A percentile compares a stretch with the other conserved stretches of the same genome.
phyloP scores from a whole-genome alignment of 495 filamentous ascomycete species.

The Aspergillus saccharolyticus region DNA sequence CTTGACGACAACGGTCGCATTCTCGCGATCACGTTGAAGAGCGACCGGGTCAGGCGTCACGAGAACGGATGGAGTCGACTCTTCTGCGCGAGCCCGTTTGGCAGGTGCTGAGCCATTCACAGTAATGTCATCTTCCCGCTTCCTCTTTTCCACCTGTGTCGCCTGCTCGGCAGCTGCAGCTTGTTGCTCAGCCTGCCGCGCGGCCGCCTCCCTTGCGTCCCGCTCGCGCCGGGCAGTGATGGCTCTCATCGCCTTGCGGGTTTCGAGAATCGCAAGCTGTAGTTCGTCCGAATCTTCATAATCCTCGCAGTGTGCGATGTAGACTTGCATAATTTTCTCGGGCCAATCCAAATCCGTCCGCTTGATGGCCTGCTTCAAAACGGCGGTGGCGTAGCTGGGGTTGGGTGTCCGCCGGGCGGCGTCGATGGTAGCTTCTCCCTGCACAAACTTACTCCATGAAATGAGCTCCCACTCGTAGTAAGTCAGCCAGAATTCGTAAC shows the following conservation, averaged over 20 bases:
- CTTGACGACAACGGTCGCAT: conserved; percentile 75
- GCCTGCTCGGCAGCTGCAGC: conserved; percentile 25
- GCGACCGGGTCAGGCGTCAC: conserved; percentile 30
- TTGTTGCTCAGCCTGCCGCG: conserved; percentile 37
- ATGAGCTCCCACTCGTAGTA: conserved; percentile 91
- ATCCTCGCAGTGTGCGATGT: conserved; percentile 78
- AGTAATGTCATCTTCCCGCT: conserved; percentile 57
- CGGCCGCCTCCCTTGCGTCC: conserved; percentile 56
- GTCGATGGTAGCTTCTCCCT: conserved; percentile 42
- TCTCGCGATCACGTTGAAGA: conserved; percentile 78
- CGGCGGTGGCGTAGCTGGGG: conserved; percentile 63
- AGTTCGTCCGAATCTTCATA: conserved; percentile 73
- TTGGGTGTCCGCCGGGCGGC: conserved; percentile 43
- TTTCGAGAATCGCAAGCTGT: conserved; percentile 62
- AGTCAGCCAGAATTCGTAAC: conserved; percentile 86
- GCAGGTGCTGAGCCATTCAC: conserved; percentile 35
- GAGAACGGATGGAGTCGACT: conserved; percentile 23
- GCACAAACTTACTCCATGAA: conserved; percentile 54
- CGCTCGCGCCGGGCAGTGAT: conserved; percentile 61
- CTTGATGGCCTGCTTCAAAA: conserved; percentile 68
- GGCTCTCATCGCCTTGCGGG: conserved; percentile 57
- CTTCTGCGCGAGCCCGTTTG: conserved; percentile 57
- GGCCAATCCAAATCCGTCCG: conserved; percentile 79
- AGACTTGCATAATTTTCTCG: conserved; percentile 79
- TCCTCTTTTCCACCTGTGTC: conserved; percentile 57